Evolutionary conservation across 2,329 filamentous ascomycete species (phyloP), one percentile per base, ranked within the genome.

Genomic region (Phialophora expanda): DNA sequence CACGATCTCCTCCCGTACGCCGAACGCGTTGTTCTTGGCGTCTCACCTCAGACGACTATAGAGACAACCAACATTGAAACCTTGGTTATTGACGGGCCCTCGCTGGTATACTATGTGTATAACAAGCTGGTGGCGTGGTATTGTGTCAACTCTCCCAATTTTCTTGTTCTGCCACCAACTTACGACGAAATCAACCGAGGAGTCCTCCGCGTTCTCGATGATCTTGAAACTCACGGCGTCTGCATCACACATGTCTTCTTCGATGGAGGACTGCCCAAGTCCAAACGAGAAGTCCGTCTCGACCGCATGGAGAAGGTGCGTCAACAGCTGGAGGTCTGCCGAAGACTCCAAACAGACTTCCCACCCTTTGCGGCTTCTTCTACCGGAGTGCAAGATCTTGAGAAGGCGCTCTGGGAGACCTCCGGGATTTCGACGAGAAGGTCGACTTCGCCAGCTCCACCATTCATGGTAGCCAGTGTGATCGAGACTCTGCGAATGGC

Each of bases 381-480:
- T 2, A 44, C 24, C 26, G n/a, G 14, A n/a, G 28, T n/a, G 30
- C 48, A 28, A 12, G 53, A 68, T 24, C 54, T 62, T 51, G 61
- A 66, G 30, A 64, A 62, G 44, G 66, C 61, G 6, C 50, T 70
- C 7, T 69, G 71, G 66, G 66, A 32, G 58, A 60, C 73, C 62
- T 51, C 62, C 54, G 46, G 54, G 56, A 34, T 34, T 59, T 58
- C 66, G 62, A 58, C 38, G 26, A 57, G 44, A 44, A 73, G 73
- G 54, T 67, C 70, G 62, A 70, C 73, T 70, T 75, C 84, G 12
- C 82, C 85, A 1, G 83, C 86, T 1, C 86, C 83, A 67, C 83
- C 88, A 0, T 96, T 97, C 69, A 85, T 96, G 44, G 90, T 97
- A 0, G 87, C 92, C 2, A 86, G 90, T 2, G 83, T 94, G 5